Evolutionary conservation across 768 basidiomycete genomes (phyloP).

Genomic region (Lanmaoa pseudosensibilis): DNA sequence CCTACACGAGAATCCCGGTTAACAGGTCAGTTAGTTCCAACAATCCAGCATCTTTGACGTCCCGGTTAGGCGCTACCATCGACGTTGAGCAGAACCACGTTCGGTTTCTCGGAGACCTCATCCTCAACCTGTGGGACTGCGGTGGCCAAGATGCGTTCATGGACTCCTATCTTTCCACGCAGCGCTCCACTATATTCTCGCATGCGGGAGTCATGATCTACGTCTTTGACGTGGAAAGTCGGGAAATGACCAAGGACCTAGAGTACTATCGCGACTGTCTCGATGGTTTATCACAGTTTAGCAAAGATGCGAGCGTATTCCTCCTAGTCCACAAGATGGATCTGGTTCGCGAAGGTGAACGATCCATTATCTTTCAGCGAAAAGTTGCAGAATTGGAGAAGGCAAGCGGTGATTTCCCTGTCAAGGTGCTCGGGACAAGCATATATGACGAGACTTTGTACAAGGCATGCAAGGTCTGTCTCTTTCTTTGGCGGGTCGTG

Average conservation of each 20-base stretch:
- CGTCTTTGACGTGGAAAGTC: conserved; percentile 93
- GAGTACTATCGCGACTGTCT: conserved; percentile 93
- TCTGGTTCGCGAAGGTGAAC: conserved; percentile 64
- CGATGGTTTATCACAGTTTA: conserved; percentile 73
- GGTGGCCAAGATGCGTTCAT: conserved; percentile 98
- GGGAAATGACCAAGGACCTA: conserved; percentile 82
- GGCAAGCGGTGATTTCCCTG: conserved; percentile 56
- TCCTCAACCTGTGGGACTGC: conserved; percentile 97
- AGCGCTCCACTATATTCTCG: conserved; percentile 92
- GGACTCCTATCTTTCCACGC: conserved; percentile 91
- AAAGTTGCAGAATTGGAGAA: conserved; percentile 73
- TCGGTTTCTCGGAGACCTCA: conserved; percentile 93
- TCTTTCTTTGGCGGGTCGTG: conserved; percentile 4
- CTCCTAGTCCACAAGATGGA: conserved; percentile 98
- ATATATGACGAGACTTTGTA: conserved; percentile 98
- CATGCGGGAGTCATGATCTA: conserved; percentile 98
- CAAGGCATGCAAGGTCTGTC: conserved; percentile 51
- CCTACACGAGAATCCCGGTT: conserved; percentile 5
- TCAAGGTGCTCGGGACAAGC: conserved; percentile 87
- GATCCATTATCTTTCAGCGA: conserved; percentile 59
- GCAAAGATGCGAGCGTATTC: conserved; percentile 83
- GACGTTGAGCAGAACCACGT: conserved; percentile 98
- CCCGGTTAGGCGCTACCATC: conserved; percentile 92
- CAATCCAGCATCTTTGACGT: conserved; percentile 88
- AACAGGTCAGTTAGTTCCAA: conserved; percentile 63